Base-by-base conservation (phyloP, 495 filamentous ascomycete genomes). In the Neurospora tetrasperma region DNA sequence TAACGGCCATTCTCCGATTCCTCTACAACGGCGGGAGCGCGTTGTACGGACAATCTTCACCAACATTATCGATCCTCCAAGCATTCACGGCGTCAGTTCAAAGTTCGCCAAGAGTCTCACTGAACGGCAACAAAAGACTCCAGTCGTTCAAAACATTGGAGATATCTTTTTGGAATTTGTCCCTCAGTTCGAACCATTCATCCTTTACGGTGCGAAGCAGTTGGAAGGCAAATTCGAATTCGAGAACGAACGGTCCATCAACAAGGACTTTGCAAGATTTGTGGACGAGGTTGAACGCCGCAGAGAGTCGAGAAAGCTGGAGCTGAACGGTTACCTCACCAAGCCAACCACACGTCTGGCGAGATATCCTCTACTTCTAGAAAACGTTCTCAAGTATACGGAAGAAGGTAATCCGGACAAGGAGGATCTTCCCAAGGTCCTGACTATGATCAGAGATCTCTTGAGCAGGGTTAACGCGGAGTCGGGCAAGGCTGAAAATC, bases 181-280 rank as follows among this genome's bases (percentile, higher is more conserved):
- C 39, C 94, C 94, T 23, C 89, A 90, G 73, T 99, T 98, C 79
- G 90, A 93, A 76, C 96, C 96, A 0, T 99, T 99, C 80, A 97
- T 99, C 81, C 90, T 91, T 76, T 99, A 99, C 78, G 96, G 96
- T 76, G 90, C 96, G 23, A 98, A 96, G 75, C 96, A 99, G 78
- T 85, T 99, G 8, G 96, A 96, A 80, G 96, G 93, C 71, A 98
- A 98, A 80, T 97, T 94, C 73, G 96, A 98, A 78, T 99, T 98
- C 80, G 96, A 99, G 80, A 95, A 94, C 75, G 96, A 99, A 83
- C 93, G 94, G 75, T 87, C 90, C 12, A 88, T 90, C 69, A 99
- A 99, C 75, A 89, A 91, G 7, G 88, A 85, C 40, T 99, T 99
- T 79, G 85, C 91, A 40, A 91, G 90, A 77, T 98, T 99, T 76